phyloP scores from a whole-genome alignment of 129 eudicot genomes.

The Escallonia rubra region DNA sequence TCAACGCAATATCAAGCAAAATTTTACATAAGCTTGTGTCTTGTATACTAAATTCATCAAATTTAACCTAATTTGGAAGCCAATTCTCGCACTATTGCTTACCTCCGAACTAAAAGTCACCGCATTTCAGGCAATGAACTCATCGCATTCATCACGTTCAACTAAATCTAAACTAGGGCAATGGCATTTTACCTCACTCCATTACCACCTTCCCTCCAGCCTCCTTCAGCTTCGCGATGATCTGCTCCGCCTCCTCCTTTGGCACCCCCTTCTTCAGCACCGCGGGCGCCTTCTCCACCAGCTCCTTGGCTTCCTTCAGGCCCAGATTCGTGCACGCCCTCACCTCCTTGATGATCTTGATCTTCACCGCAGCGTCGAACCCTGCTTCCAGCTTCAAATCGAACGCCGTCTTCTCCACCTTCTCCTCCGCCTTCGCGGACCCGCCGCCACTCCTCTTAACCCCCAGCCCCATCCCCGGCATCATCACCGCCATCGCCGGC shows the following conservation, averaged over 20 bases:
- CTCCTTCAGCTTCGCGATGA: slow-evolving; percentile 76
- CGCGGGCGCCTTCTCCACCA: slow-evolving; percentile 95
- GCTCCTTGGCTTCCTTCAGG: slow-evolving; percentile 88
- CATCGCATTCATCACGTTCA: too few relatives aligned
- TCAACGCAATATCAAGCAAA: too few relatives aligned
- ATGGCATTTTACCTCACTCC: slow-evolving; percentile 72
- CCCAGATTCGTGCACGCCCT: slow-evolving; percentile 82
- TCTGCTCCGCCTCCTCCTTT: slow-evolving; percentile 76
- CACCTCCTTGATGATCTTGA: slow-evolving; percentile 92
- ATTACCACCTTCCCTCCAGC: slow-evolving; percentile 77
- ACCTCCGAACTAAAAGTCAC: too few relatives aligned
- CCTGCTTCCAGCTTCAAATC: slow-evolving; percentile 91
- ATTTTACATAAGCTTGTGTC: too few relatives aligned
- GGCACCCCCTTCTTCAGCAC: slow-evolving; percentile 84
- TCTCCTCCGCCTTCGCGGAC: slow-evolving; percentile 38
- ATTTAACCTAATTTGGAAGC: too few relatives aligned
- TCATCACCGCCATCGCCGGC: slow-evolving; percentile 80
- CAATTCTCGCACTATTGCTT: too few relatives aligned
- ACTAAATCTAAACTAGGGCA: neutral
- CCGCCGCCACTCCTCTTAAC: slow-evolving; percentile 32
- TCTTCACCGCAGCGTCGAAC: slow-evolving; percentile 65
- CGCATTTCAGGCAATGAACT: too few relatives aligned
- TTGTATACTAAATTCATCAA: too few relatives aligned
- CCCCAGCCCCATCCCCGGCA: slow-evolving; percentile 78
- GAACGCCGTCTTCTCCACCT: slow-evolving; percentile 67